A percentile compares a stretch with the other conserved stretches of the same genome.
phyloP scores from a whole-genome alignment of 805 yeast genomes.

The Candida vartiovaarae region DNA sequence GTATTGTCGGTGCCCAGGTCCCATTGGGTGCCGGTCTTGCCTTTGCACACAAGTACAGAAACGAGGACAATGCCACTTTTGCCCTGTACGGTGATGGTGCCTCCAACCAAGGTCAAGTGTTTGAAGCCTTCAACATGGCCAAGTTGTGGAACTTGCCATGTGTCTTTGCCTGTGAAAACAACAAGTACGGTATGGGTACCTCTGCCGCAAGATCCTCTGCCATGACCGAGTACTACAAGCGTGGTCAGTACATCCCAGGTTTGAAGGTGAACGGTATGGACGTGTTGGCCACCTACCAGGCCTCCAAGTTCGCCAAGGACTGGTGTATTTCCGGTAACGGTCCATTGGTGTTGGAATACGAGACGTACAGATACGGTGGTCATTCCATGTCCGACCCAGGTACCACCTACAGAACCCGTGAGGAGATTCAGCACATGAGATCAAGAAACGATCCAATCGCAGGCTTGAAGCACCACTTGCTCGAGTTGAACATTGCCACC shows the following conservation, averaged over 20 bases:
- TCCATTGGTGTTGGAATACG: constrained; percentile 92
- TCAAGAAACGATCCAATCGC: constrained; percentile 97
- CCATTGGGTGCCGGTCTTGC: constrained; percentile 97
- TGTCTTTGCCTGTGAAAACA: constrained; percentile 94
- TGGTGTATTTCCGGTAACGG: constrained; percentile 93
- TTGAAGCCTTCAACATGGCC: constrained; percentile 98
- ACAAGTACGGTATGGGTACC: constrained; percentile 99
- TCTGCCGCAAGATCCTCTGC: constrained; percentile 97
- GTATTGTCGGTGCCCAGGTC: constrained; percentile 99
- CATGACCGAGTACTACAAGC: constrained; percentile 91
- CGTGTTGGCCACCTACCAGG: constrained; percentile 89
- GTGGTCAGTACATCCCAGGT: constrained; percentile 99
- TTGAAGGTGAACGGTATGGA: constrained; percentile 99
- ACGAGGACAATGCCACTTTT: constrained; percentile 75
- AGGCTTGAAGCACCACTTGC: constrained; percentile 81
- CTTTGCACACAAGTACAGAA: constrained; percentile 94
- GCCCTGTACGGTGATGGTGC: constrained; percentile 99
- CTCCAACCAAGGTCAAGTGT: constrained; percentile 98
- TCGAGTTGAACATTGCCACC: constrained; percentile 79
- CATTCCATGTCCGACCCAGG: constrained; percentile 99
- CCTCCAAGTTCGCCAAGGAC: constrained; percentile 94
- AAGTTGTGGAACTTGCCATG: constrained; percentile 96
- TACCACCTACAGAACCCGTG: constrained; percentile 99
- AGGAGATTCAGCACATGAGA: constrained; percentile 99
- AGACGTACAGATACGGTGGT: constrained; percentile 99